Evolutionary conservation across 495 filamentous ascomycete genomes (phyloP).

Genomic region (Acidiella bohemica): DNA sequence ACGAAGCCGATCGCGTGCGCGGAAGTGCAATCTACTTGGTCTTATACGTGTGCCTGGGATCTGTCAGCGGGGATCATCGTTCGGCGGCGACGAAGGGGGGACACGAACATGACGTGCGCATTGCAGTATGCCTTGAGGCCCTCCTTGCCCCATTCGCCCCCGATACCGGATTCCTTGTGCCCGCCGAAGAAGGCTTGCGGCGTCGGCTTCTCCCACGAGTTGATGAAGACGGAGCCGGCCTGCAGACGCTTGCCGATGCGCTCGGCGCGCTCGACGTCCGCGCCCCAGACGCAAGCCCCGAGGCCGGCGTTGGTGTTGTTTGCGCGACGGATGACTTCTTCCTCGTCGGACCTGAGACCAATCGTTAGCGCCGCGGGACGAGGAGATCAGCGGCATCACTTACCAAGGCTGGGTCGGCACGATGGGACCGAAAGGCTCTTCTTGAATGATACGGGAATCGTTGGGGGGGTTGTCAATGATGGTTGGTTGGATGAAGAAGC

Average conservation of each 20-base stretch:
- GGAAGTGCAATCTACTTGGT: conserved; percentile 14
- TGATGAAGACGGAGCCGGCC: conserved; percentile 35
- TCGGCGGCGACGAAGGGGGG: too few species aligned
- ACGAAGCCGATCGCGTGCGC: not conserved
- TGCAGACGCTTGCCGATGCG: conserved; percentile 33
- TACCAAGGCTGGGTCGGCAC: conserved; percentile 38
- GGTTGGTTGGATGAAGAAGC: conserved; percentile 31
- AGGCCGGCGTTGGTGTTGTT: conserved; percentile 38
- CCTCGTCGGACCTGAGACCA: conserved; percentile 35
- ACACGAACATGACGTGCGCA: conserved; percentile 37
- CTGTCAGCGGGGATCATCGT: too few species aligned
- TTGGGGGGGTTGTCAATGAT: conserved; percentile 25
- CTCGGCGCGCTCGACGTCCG: conserved; percentile 32
- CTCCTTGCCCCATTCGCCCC: conserved; percentile 43
- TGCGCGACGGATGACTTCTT: conserved; percentile 38
- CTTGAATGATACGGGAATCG: conserved; percentile 20
- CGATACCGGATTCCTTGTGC: conserved; percentile 53
- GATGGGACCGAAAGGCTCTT: conserved; percentile 35
- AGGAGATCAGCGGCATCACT: too few species aligned
- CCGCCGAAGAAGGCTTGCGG: conserved; percentile 48
- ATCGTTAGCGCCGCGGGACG: too few species aligned
- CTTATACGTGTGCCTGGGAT: conserved; percentile 32
- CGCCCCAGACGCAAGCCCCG: conserved; percentile 38
- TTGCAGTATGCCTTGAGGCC: conserved; percentile 49
- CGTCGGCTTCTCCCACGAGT: conserved; percentile 32